Percentiles rank a stretch among this genome's conserved stretches.
Conservation (phyloP, 345 rosid species). For the Eucalyptus albens region DNA sequence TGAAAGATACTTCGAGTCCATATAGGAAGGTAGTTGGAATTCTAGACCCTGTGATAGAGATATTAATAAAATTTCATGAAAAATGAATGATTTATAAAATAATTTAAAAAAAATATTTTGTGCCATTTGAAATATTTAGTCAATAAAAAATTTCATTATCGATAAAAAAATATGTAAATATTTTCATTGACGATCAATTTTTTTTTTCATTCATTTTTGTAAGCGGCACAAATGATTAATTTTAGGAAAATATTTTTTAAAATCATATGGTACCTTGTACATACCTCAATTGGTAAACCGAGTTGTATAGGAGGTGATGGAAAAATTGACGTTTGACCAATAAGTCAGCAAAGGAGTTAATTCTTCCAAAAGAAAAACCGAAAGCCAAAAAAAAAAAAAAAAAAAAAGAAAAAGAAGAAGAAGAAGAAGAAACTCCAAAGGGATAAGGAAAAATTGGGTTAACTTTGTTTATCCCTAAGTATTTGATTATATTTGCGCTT, state of each 20-base stretch:
- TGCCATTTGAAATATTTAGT: not conserved
- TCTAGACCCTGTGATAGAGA: not conserved
- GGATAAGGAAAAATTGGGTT: not conserved
- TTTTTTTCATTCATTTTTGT: too few species aligned
- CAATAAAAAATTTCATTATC: too few species aligned
- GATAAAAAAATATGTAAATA: too few species aligned
- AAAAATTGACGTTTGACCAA: not conserved
- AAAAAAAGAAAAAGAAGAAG: not conserved
- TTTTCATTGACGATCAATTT: not conserved
- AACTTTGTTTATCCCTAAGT: not conserved
- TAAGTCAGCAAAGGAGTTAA: not conserved
- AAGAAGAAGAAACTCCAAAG: not conserved
- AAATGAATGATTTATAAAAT: too few species aligned
- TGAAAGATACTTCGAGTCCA: not conserved
- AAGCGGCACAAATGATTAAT: too few species aligned
- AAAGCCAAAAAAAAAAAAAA: too few species aligned
- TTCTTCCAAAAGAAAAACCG: not conserved
- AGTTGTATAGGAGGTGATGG: not conserved
- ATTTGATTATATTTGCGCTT: not conserved
- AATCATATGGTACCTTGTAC: accelerated
- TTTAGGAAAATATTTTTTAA: too few species aligned
- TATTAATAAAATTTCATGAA: not conserved
- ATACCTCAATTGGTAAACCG: too few species aligned
- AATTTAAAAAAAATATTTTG: not conserved
- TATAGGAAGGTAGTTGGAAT: not conserved